Conservation (phyloP, 768 basidiomycete genomes). For the Agaricus blazei region DNA sequence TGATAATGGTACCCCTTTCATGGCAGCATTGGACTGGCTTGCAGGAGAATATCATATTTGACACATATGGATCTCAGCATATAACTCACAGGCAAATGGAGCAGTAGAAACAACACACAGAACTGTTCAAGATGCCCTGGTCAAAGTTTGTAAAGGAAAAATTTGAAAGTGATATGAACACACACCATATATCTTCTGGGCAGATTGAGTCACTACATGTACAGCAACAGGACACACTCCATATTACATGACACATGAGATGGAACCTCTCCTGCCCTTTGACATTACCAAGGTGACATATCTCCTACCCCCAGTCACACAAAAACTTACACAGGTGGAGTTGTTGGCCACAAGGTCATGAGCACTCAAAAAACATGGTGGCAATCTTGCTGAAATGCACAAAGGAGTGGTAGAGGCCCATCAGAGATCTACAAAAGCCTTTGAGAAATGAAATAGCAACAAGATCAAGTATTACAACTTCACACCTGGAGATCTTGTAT, state of each 20-base stretch:
- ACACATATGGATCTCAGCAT: conserved; percentile 28
- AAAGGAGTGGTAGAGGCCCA: conserved; percentile 8
- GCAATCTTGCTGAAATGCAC: conserved; percentile 10
- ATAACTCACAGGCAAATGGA: conserved; percentile 24
- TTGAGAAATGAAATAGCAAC: conserved; percentile 15
- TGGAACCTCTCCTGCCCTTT: conserved; percentile 22
- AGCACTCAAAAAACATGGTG: conserved; percentile 14
- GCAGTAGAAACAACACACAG: conserved; percentile 22
- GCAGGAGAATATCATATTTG: conserved; percentile 17
- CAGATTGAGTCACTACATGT: conserved; percentile 22
- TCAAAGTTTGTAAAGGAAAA: conserved; percentile 21
- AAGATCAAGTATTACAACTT: conserved; percentile 23
- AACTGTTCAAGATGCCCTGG: conserved; percentile 16
- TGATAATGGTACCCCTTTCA: conserved; percentile 29
- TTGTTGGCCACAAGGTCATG: conserved; percentile 10
- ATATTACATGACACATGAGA: conserved; percentile 22
- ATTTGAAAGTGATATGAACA: conserved; percentile 22
- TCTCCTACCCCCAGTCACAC: conserved; percentile 1
- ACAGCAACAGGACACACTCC: conserved; percentile 24
- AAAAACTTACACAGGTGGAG: conserved; percentile 6
- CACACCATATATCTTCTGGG: conserved; percentile 22
- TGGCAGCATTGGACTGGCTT: conserved; percentile 18
- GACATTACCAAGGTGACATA: conserved; percentile 19
- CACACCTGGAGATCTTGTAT: conserved; percentile 24
- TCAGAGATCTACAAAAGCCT: conserved; percentile 19